These are phyloP conservation scores for Epichloe sylvatica DNA, from an alignment of 2,329 filamentous ascomycete species.

Conservation along the genomic window DNA sequence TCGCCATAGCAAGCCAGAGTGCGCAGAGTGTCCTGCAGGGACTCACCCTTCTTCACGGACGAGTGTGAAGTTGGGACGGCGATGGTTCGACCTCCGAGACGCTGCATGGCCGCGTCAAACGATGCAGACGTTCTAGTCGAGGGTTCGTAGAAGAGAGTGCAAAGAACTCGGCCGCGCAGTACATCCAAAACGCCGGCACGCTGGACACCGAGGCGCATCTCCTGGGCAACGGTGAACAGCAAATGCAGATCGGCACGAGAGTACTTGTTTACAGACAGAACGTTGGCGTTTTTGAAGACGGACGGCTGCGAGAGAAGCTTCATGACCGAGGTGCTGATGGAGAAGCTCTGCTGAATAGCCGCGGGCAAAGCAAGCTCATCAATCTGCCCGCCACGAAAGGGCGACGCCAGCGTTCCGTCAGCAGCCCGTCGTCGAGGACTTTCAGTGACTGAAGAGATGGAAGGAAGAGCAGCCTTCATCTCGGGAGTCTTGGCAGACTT, in stretches of 20 bases:
- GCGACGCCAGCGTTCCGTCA: constrained; percentile 11
- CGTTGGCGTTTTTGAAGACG: constrained; percentile 77
- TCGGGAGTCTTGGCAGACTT: constrained; percentile 43
- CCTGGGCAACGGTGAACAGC: constrained; percentile 90
- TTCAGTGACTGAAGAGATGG: constrained; percentile 22
- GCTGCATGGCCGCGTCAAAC: constrained; percentile 97
- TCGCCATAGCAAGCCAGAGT: constrained; percentile 91
- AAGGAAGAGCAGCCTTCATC: constrained; percentile 35
- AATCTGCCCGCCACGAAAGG: constrained; percentile 14
- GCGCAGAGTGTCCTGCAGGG: constrained; percentile 81
- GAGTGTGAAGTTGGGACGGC: constrained; percentile 71
- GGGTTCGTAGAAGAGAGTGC: constrained; percentile 94
- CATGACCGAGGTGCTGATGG: constrained; percentile 48
- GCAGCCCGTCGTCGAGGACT: constrained; percentile 22
- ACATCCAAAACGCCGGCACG: constrained; percentile 79
- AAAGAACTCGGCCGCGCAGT: constrained; percentile 72
- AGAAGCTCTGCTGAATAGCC: constrained; percentile 35
- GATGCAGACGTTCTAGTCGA: constrained; percentile 91
- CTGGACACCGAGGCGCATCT: constrained; percentile 93
- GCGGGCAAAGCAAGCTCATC: constrained; percentile 34
- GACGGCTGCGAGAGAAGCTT: constrained; percentile 62
- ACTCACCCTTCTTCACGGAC: constrained; percentile 87
- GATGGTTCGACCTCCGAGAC: constrained; percentile 78
- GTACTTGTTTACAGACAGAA: constrained; percentile 87
- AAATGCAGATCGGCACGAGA: constrained; percentile 75